Evolutionary conservation across 306 rosid genomes (phyloP), one percentile per base, ranked within the genome.

Genomic region (Vigna hirtella): DNA sequence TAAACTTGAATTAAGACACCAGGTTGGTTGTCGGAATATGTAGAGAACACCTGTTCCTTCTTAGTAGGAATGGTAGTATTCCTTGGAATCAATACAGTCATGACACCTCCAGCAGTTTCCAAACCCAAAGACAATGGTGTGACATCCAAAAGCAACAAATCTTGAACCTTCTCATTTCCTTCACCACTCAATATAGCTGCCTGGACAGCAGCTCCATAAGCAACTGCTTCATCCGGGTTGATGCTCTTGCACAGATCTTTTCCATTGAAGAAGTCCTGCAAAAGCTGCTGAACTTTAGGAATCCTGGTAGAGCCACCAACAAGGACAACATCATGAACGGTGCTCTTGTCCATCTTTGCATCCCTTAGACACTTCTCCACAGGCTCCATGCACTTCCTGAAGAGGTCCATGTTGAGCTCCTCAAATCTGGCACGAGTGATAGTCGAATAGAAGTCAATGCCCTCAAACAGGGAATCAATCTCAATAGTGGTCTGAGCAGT

Each of bases 191-290:
- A 77, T 1, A 91, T 89, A 6, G 94, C 93, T 2, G 97, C 97
- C 34, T 91, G 97, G 7, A 90, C 91, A 6, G 94, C 88, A 0
- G 93, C 93, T n/a, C 97, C 97, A 3, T 91, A 88, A 2, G 97
- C 97, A 11, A 91, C 91, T 1, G 94, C 94, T 59, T 91, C 93
- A 1, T 90, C 94, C 0, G 97, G 94, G 72, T 91, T 91, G 40
- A 91, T 91, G 66, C 94, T 91, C 81, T 89, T 91, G 59, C 91
- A 91, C 1, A 89, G 81, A 4, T 91, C 93, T 72, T 89, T 89
- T 6, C 94, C 97, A n/a, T 92, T 90, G 79, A 92, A 92, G 75
- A 92, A 92, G 40, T 90, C 95, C 70, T 92, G 97, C 86, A 92
- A 63, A 8, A 92, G 58, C 45, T 90, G 93, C 74, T 92, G 95